Evolutionary conservation across 2,329 filamentous ascomycete species (phyloP).

Genomic region (Phyllachora maydis): DNA sequence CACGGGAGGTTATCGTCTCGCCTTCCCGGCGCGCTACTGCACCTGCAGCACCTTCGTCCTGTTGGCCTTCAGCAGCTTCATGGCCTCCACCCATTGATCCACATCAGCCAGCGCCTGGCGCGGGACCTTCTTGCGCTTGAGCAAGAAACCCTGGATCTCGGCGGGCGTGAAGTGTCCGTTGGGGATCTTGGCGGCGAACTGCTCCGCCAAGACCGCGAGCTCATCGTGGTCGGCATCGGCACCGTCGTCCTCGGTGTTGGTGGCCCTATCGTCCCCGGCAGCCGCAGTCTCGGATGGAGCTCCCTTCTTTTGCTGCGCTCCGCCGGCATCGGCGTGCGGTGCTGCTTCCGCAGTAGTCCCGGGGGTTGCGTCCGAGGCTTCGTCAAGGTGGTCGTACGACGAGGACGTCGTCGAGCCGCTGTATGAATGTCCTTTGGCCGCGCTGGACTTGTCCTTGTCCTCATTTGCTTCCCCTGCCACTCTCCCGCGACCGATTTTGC

Average conservation of each 20-base stretch:
- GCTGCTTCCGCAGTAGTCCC: no score
- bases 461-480: no score
- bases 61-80: slow-evolving; percentile 25
- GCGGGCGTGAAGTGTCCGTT: slow-evolving; percentile 32
- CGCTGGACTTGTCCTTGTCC: not conserved
- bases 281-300: slow-evolving; percentile 2
- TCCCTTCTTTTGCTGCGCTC: not conserved
- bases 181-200: slow-evolving; percentile 32
- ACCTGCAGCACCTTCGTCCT: slow-evolving; percentile 25
- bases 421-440: not conserved
- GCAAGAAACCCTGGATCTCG: slow-evolving; percentile 42
- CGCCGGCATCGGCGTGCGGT: no score
- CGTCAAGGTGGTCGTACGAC: not conserved
- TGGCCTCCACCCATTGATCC: slow-evolving; percentile 28
- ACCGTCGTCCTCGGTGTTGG: no score
- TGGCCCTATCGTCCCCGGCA: slow-evolving; percentile 3
- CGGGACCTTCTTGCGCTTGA: slow-evolving; percentile 40
- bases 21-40: no score
- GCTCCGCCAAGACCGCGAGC: slow-evolving; percentile 16
- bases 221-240: no score
- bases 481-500: no score
- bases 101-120: slow-evolving; percentile 30
- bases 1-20: no score
- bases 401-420: slow-evolving; percentile 2
- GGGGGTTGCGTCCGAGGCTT: no score